Conservation (phyloP, 495 filamentous ascomycete species). For the Talaromyces trachyspermus region DNA sequence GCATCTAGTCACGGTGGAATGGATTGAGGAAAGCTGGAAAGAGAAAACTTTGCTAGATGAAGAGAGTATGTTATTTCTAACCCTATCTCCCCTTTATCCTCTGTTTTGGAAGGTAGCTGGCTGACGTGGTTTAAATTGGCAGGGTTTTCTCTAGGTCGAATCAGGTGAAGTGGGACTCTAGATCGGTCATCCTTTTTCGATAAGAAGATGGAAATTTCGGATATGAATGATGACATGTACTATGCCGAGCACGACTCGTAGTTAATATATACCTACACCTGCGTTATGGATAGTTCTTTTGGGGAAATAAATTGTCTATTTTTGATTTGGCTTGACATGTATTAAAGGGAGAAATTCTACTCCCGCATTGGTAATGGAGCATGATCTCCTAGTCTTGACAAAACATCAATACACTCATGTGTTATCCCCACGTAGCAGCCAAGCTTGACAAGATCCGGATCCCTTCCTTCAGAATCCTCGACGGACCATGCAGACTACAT, state of each 20-base stretch:
- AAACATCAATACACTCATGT: conserved; percentile 22
- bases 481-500: conserved; percentile 34
- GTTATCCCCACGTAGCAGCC: conserved; percentile 30
- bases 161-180: no score
- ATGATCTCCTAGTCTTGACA: conserved; percentile 23
- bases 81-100: background rate
- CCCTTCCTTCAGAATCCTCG: conserved; percentile 31
- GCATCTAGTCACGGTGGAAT: conserved; percentile 60
- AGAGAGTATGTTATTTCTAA: conserved; percentile 36
- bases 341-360: background rate
- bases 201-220: no score
- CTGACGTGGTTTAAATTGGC: background rate
- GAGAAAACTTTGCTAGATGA: conserved; percentile 79
- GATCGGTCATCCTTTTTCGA: no score
- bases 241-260: no score
- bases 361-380: background rate
- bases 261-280: no score
- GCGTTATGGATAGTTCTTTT: no score
- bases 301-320: no score
- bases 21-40: conserved; percentile 75
- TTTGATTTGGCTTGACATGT: no score
- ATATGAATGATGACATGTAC: no score
- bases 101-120: background rate
- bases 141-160: no score
- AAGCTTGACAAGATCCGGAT: conserved; percentile 32